These are phyloP conservation scores for Westerdykella sp. DNA, from an alignment of 2,329 filamentous ascomycete species.

Conservation along the genomic window DNA sequence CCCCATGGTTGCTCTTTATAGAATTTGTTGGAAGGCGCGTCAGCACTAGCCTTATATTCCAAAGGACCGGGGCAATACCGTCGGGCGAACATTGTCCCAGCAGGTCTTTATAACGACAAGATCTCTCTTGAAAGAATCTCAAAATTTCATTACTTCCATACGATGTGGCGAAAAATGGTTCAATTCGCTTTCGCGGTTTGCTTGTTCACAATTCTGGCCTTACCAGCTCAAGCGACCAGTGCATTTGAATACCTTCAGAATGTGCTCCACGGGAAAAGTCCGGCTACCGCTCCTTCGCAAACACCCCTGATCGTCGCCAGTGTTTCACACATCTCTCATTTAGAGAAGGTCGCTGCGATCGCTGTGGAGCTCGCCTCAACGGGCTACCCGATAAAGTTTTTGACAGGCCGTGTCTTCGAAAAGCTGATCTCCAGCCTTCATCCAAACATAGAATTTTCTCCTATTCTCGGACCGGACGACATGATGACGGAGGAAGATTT, in stretches of 20 bases:
- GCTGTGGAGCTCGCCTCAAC: conserved; percentile 34
- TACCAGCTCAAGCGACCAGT: no score
- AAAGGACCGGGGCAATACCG: no score
- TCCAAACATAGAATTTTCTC: conserved; percentile 37
- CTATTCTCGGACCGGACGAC: conserved; percentile 24
- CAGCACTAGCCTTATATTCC: no score
- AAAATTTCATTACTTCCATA: no score
- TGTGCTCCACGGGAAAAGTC: background rate
- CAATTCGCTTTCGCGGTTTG: no score
- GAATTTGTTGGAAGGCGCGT: no score
- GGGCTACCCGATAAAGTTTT: conserved; percentile 42
- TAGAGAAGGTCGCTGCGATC: conserved; percentile 26
- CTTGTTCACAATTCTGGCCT: no score
- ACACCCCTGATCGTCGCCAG: conserved; percentile 19
- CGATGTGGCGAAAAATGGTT: no score
- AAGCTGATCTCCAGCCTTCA: conserved; percentile 25
- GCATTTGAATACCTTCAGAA: background rate
- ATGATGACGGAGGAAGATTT: conserved; percentile 14
- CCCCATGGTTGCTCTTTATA: no score
- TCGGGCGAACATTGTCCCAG: no score
- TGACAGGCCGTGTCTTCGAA: conserved; percentile 36
- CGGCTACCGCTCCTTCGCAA: conserved; percentile 5
- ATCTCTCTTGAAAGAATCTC: no score
- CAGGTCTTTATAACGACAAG: no score
- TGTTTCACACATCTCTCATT: conserved; percentile 16